A percentile compares a stretch with the other conserved stretches of the same genome.
These are phyloP conservation scores for Gonapodya sp. DNA, from an alignment of 192 early-diverging fungal species.

Conservation along the genomic window DNA sequence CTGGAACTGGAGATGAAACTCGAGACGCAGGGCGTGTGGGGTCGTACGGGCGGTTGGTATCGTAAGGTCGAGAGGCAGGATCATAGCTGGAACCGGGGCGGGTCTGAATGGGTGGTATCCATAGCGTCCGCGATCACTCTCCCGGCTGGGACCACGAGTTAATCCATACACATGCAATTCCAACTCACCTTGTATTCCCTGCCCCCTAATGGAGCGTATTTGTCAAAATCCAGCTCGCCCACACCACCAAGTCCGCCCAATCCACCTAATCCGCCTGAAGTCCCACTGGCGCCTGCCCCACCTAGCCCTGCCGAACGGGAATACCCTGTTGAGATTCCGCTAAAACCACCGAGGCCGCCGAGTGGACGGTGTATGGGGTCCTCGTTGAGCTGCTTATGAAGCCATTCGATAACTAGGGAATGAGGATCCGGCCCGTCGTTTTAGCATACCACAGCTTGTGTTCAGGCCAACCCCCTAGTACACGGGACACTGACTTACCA, in stretches of 20 bases:
- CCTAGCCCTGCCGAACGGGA: neutral
- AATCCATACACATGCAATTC: too few species aligned
- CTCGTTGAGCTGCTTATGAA: conserved; percentile 54
- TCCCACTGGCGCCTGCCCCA: neutral
- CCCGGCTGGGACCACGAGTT: too few species aligned
- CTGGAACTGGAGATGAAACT: neutral
- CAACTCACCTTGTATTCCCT: neutral
- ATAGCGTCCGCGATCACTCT: too few species aligned
- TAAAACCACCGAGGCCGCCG: too few species aligned
- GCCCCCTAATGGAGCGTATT: neutral
- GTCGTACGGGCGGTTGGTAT: neutral
- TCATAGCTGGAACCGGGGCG: too few species aligned
- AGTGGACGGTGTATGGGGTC: conserved; percentile 35
- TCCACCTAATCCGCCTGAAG: too few species aligned
- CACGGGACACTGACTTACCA: conserved; percentile 21
- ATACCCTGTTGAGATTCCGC: too few species aligned
- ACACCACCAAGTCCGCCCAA: neutral
- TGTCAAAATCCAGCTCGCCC: neutral
- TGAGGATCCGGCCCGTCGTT: too few species aligned
- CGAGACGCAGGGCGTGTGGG: neutral
- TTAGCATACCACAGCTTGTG: too few species aligned
- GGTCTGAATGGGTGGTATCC: too few species aligned
- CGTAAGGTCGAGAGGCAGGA: too few species aligned
- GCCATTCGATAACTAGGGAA: conserved; percentile 46
- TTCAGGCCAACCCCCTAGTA: too few species aligned